Base-by-base conservation (phyloP, 2,329 filamentous ascomycete genomes). In the Aschersonia sp. region DNA sequence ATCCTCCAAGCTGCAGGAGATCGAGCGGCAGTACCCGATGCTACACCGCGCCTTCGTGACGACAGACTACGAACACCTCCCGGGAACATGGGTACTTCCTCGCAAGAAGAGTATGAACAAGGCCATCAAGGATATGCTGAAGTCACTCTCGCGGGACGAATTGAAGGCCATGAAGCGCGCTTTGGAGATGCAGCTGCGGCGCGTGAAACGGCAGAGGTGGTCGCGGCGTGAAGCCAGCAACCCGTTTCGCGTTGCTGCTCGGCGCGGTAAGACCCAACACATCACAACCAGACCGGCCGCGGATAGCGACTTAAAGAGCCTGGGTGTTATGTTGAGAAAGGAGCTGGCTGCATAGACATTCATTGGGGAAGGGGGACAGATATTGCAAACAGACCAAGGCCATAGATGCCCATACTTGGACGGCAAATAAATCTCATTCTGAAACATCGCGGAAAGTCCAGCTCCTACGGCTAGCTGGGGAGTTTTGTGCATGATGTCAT, bases 1-100 rank as follows among this genome's bases (percentile, higher is more conserved):
- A 5, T 66, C 68, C n/a, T 59, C 56, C 10, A 60, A 66, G 52
- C 56, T 71, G 12, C 52, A 54, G 3, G 57, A 61, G 38, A 63
- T 77, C 32, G 60, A 68, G 40, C 55, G 54, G 7, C 58, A 60
- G 4, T 73, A 66, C 47, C 65, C 70, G 7, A 61, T 57, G 46
- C 56, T 72, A 1, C 58, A 70, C 50, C 54, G 61, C n/a, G 69
- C 70, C 38, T 65, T 72, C 47, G 60, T 52, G 31, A 63, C 58
- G 4, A 58, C 56, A 2, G 59, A 65, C 45, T 53, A 58, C 30
- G 53, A 58, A n/a, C 52, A 56, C 31, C 52, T 64, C 40, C 55
- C 58, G 10, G 53, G 52, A 6, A 55, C 54, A 3, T 61, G 58
- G 50, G 50, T 54, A 9, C 30, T 57, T 9, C 55, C 56, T 41